These are phyloP conservation scores for Botryosphaeria agaves DNA, from an alignment of 2,329 filamentous ascomycete species.

Conservation along the genomic window DNA sequence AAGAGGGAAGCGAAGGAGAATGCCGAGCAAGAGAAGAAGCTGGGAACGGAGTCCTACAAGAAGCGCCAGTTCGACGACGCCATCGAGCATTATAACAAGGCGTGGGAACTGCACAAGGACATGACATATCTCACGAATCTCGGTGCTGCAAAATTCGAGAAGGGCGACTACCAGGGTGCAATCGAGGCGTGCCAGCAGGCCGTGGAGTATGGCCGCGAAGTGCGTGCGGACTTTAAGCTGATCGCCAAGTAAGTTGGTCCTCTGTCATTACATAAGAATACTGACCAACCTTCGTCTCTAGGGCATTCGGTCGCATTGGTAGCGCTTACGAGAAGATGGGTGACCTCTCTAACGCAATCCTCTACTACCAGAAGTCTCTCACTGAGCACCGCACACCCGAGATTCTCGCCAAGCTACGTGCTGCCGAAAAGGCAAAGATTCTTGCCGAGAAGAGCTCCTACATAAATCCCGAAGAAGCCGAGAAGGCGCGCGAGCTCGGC, in stretches of 20 bases:
- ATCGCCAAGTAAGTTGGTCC: conserved; percentile 60
- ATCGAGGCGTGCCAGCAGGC: conserved; percentile 81
- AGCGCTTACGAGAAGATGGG: conserved; percentile 68
- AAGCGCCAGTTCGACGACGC: conserved; percentile 93
- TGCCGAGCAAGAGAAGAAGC: conserved; percentile 84
- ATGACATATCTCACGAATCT: conserved; percentile 97
- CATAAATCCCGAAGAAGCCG: conserved; percentile 78
- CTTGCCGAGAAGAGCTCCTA: conserved; percentile 64
- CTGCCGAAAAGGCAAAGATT: conserved; percentile 72
- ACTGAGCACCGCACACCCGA: conserved; percentile 96
- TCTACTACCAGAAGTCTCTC: conserved; percentile 83
- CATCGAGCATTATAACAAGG: conserved; percentile 85
- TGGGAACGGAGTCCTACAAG: conserved; percentile 94
- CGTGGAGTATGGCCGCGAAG: conserved; percentile 72
- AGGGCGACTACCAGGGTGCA: conserved; percentile 78
- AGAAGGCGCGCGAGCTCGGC: conserved; percentile 85
- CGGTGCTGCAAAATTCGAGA: conserved; percentile 86
- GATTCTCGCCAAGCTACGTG: conserved; percentile 78
- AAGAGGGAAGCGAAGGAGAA: conserved; percentile 85
- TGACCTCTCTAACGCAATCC: conserved; percentile 61
- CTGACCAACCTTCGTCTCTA: conserved; percentile 8
- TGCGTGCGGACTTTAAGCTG: conserved; percentile 93
- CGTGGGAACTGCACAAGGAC: conserved; percentile 89
- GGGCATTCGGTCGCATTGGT: conserved; percentile 84
- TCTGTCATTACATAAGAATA: conserved; percentile 2